Evolutionary conservation across 2,329 filamentous ascomycete genomes (phyloP).

Genomic region (Alternaria angustiovoidea): DNA sequence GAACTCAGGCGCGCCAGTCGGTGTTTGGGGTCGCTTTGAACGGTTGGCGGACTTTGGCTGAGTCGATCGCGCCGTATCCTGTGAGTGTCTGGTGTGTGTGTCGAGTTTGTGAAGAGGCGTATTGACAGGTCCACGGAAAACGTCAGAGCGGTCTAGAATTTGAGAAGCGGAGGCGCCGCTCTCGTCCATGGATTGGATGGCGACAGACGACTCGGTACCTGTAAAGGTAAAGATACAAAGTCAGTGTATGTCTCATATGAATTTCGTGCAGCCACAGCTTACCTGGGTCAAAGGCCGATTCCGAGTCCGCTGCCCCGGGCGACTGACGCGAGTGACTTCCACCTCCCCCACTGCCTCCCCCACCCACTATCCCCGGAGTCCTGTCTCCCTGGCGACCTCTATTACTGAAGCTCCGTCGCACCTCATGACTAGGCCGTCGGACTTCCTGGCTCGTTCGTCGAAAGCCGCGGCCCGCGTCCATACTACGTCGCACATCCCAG

Average conservation of each 20-base stretch:
- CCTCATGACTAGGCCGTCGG: conserved; percentile 44
- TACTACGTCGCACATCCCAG: conserved; percentile 52
- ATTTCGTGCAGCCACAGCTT: too few species aligned
- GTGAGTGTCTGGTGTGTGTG: conserved; percentile 39
- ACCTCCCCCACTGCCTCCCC: too few species aligned
- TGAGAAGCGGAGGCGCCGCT: conserved; percentile 85
- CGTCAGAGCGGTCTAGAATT: conserved; percentile 84
- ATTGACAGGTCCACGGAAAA: conserved; percentile 79
- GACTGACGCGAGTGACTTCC: conserved; percentile 26
- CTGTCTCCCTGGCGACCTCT: conserved; percentile 60
- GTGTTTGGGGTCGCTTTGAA: conserved; percentile 17
- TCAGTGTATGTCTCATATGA: too few species aligned
- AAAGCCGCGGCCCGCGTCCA: conserved; percentile 63
- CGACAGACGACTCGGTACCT: conserved; percentile 73
- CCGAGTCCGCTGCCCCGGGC: conserved; percentile 67
- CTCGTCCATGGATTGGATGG: conserved; percentile 70
- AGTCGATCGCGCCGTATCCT: conserved; percentile 49
- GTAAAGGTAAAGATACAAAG: too few species aligned
- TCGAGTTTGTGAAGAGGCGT: conserved; percentile 33
- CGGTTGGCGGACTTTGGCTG: conserved; percentile 24
- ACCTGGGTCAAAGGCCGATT: conserved; percentile 76
- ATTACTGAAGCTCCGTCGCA: conserved; percentile 69
- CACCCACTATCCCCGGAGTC: conserved; percentile 45
- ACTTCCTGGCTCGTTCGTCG: conserved; percentile 41
- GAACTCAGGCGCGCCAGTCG: conserved; percentile 24